Percentiles rank a stretch among this genome's conserved stretches.
Evolutionary conservation across 2,329 filamentous ascomycete genomes (phyloP).

Genomic region (Paecilomyces sp.): DNA sequence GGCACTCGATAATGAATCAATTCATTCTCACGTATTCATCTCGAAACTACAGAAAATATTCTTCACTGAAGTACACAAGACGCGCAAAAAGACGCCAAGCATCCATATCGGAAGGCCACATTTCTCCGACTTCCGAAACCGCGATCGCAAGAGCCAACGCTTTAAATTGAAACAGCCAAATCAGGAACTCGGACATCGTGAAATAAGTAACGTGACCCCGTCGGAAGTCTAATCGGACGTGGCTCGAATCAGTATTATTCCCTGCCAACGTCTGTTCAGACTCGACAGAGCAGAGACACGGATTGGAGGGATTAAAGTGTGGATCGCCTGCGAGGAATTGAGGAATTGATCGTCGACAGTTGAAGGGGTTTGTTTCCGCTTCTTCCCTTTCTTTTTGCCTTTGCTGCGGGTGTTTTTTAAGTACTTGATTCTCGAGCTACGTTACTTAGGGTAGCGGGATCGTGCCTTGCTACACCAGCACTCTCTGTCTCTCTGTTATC

Average conservation of each 20-base stretch:
- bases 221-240: constrained; percentile 14
- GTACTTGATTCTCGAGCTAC: background rate
- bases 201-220: constrained; percentile 9
- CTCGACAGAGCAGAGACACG: background rate
- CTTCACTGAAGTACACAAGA: background rate
- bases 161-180: no score
- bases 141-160: background rate
- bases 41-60: background rate
- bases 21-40: background rate
- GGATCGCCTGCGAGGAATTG: background rate
- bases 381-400: background rate
- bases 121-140: background rate
- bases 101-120: background rate
- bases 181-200: constrained; percentile 3
- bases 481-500: background rate
- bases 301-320: background rate
- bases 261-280: no score
- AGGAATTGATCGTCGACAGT: background rate
- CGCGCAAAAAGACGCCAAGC: background rate
- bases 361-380: background rate
- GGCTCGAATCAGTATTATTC: background rate
- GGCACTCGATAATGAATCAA: no score
- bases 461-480: background rate
- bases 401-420: background rate
- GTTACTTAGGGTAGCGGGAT: background rate